Conservation (phyloP, 257 asterid species). For the Nemophila menziesii region DNA sequence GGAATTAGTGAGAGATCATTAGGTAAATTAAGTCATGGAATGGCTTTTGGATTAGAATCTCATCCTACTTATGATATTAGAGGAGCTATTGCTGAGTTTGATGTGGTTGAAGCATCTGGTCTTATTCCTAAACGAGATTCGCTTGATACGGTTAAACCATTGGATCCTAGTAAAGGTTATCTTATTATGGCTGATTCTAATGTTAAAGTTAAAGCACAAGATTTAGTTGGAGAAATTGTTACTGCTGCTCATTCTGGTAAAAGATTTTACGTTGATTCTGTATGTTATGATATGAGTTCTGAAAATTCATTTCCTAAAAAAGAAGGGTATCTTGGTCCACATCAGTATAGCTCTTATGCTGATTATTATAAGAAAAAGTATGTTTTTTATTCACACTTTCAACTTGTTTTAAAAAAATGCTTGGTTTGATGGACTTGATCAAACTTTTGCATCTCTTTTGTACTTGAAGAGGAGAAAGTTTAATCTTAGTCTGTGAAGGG, state of each 20-base stretch:
- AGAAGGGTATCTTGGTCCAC: slow-evolving; percentile 98
- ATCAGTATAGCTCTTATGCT: slow-evolving; percentile 92
- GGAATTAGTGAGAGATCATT: slow-evolving; percentile 90
- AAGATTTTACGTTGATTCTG: slow-evolving; percentile 93
- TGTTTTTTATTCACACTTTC: slow-evolving; percentile 15
- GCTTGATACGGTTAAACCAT: slow-evolving; percentile 26
- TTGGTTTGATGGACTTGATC: slow-evolving; percentile 19
- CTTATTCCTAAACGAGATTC: slow-evolving; percentile 52
- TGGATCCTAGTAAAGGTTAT: slow-evolving; percentile 34
- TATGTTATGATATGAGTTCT: slow-evolving; percentile 85
- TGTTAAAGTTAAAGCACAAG: slow-evolving; percentile 46
- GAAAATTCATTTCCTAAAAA: slow-evolving; percentile 95
- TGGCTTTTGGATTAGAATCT: slow-evolving; percentile 64
- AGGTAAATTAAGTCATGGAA: slow-evolving; percentile 82
- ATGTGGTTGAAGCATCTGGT: slow-evolving; percentile 93
- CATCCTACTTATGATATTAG: slow-evolving; percentile 98
- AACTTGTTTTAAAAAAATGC: slow-evolving; percentile 13
- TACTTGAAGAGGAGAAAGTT: slow-evolving; percentile 12
- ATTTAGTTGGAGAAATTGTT: slow-evolving; percentile 68
- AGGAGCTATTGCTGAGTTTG: slow-evolving; percentile 91
- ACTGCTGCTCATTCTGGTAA: slow-evolving; percentile 99
- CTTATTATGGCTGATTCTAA: slow-evolving; percentile 76
- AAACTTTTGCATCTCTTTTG: slow-evolving; percentile 21
- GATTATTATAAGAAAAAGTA: slow-evolving; percentile 97
- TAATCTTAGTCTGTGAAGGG: slow-evolving; percentile 15